A percentile compares a stretch with the other conserved stretches of the same genome.
Evolutionary conservation across 176 grass and related monocot species (phyloP).

Genomic region (Eragrostis curvula): DNA sequence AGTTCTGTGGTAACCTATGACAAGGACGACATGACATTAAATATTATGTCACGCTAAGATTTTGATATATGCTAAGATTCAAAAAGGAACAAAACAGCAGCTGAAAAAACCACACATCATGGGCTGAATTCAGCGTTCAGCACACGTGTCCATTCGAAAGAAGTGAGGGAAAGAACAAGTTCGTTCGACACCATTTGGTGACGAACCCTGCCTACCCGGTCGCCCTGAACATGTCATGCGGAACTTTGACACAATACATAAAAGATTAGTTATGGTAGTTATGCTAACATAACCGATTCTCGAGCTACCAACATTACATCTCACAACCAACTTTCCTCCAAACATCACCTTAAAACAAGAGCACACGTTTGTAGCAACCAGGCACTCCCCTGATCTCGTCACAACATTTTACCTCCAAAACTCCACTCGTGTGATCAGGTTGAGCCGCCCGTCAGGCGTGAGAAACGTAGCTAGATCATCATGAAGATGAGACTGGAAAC

Average conservation of each 20-base stretch:
- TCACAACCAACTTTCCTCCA: not conserved
- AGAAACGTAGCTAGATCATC: not conserved
- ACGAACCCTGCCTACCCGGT: too few species aligned
- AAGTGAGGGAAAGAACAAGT: not conserved
- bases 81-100: too few species aligned
- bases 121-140: not conserved
- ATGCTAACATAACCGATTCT: conserved; percentile 38
- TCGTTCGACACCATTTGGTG: too few species aligned
- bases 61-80: too few species aligned
- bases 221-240: too few species aligned
- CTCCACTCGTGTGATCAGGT: too few species aligned
- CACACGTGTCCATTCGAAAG: not conserved
- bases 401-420: not conserved
- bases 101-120: too few species aligned
- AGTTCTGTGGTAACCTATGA: too few species aligned
- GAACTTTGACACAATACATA: too few species aligned
- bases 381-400: not conserved
- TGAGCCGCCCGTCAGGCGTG: not conserved
- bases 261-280: conserved; percentile 40
- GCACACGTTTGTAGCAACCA: not conserved
- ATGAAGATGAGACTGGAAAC: not conserved
- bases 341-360: not conserved
- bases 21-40: too few species aligned
- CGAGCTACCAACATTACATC: conserved; percentile 24
- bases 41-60: too few species aligned